Evolutionary conservation across 495 filamentous ascomycete species (phyloP).

Genomic region (Penicillium bialowiezense): DNA sequence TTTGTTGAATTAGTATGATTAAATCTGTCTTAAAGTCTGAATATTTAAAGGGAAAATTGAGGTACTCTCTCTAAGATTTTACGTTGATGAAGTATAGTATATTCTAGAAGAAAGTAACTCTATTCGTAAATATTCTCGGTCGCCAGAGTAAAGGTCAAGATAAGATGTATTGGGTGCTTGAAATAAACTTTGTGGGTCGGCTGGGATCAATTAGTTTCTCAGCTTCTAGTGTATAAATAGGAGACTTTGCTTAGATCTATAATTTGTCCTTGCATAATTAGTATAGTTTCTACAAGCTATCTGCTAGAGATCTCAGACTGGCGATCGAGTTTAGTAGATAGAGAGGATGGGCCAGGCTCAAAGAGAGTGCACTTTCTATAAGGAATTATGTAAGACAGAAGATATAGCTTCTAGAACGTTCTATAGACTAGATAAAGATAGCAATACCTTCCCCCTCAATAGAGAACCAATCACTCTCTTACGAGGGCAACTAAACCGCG

Average conservation of each 20-base stretch:
- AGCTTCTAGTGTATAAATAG: not conserved
- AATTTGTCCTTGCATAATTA: not conserved
- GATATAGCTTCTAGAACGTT: not conserved
- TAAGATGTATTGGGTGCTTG: not conserved
- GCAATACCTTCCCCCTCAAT: not conserved
- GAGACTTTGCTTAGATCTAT: constrained; percentile 2
- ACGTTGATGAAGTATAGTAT: not conserved
- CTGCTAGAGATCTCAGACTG: not conserved
- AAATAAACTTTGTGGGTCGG: not conserved
- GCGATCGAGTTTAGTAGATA: not conserved
- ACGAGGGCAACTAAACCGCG: not conserved
- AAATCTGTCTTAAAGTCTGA: not conserved
- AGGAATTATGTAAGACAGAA: not conserved
- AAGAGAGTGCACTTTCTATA: not conserved
- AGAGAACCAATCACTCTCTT: not conserved
- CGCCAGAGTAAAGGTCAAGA: not conserved
- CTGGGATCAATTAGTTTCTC: constrained; percentile 1
- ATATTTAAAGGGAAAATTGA: not conserved
- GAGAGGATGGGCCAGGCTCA: not conserved
- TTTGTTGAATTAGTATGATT: not conserved
- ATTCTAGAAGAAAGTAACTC: not conserved
- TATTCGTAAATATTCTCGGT: not conserved
- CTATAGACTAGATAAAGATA: not conserved
- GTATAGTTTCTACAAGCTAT: constrained; percentile 1
- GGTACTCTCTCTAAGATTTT: not conserved